A percentile compares a stretch with the other conserved stretches of the same genome.
phyloP scores from a whole-genome alignment of 1,139 yeast species.

The Debaryomyces nepalensis region DNA sequence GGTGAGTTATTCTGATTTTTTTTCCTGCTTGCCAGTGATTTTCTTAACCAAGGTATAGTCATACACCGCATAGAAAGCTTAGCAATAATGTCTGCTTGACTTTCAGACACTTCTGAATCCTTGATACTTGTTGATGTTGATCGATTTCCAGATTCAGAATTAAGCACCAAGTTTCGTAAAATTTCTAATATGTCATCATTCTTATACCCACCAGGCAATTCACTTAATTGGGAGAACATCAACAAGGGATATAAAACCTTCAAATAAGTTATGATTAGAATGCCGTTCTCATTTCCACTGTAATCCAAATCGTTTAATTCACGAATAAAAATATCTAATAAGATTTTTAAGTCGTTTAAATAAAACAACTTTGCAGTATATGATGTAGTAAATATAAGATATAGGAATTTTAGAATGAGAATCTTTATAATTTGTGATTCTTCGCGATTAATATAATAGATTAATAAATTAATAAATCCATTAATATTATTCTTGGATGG shows the following conservation, averaged over 20 bases:
- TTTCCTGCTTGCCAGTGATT: background rate
- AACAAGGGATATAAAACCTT: conserved; percentile 77
- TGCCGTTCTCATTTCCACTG: conserved; percentile 51
- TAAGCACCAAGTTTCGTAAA: conserved; percentile 50
- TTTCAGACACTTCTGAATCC: conserved; percentile 17
- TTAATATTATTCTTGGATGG: conserved; percentile 30
- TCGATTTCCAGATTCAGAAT: conserved; percentile 20
- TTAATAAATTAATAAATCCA: conserved; percentile 45
- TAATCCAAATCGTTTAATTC: conserved; percentile 71
- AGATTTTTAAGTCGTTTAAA: conserved; percentile 81
- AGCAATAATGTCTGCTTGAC: conserved; percentile 49
- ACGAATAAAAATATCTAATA: conserved; percentile 82
- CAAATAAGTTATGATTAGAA: conserved; percentile 71
- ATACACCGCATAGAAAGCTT: conserved; percentile 68
- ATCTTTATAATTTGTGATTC: conserved; percentile 74
- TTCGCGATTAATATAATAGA: conserved; percentile 74
- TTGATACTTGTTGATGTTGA: conserved; percentile 13
- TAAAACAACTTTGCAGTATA: conserved; percentile 71
- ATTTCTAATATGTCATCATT: conserved; percentile 55
- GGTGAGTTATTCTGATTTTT: background rate
- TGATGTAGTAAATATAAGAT: conserved; percentile 71
- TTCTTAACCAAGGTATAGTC: conserved; percentile 58
- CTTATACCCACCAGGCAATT: conserved; percentile 57
- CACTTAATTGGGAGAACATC: conserved; percentile 63
- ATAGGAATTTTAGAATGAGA: conserved; percentile 77